Base-by-base conservation (phyloP, 768 basidiomycete genomes). In the Naganishia friedmannii region DNA sequence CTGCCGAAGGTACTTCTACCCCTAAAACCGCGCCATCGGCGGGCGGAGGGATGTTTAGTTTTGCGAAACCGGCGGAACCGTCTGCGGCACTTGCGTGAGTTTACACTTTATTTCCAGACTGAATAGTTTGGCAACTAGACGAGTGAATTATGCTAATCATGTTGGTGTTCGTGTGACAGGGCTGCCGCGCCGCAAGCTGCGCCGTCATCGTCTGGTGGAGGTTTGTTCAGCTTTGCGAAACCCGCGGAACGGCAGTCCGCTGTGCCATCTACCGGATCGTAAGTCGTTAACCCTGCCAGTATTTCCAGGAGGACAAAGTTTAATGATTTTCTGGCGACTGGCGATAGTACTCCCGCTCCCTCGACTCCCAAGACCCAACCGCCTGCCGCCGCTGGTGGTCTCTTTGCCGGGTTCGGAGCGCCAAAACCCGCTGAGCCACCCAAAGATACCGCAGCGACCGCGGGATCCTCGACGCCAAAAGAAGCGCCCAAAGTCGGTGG, bases 321-420 rank as follows among this genome's bases (percentile, higher is more conserved):
- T 28, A 28, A 12, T 8, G 26, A 4, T 2, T n/a, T 46, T 23
- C n/a, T 26, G 3, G 7, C 48, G 3, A 12, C 15, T 42, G 19
- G 31, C 31, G 34, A 26, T 19, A 63, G 60, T 8, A 63, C 60
- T 45, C 60, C 60, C 7, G 60, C 60, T 17, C 60, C 60, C 10
- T 63, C 39, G 21, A 63, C 60, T 45, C 60, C 60, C 39, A n/a
- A n/a, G n/a, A 63, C 60, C 12, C 60, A 63, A 34, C 67, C 67
- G 15, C 32, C 67, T 23, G 67, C 53, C 19, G 54, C 67, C 23
- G 67, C 53, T 26, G 54, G 67, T 12, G 48, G 65, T 23, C 26
- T 60, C 3, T 45, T 69, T 53, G 37, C 26, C 32, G 55, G 45
- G 26, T 71, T 71, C 42, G 70, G 70, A 37, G 56, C 57, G 42